A percentile compares a stretch with the other conserved stretches of the same genome.
phyloP scores from a whole-genome alignment of 208 protist genomes.

The Naegleria lovaniensis region DNA sequence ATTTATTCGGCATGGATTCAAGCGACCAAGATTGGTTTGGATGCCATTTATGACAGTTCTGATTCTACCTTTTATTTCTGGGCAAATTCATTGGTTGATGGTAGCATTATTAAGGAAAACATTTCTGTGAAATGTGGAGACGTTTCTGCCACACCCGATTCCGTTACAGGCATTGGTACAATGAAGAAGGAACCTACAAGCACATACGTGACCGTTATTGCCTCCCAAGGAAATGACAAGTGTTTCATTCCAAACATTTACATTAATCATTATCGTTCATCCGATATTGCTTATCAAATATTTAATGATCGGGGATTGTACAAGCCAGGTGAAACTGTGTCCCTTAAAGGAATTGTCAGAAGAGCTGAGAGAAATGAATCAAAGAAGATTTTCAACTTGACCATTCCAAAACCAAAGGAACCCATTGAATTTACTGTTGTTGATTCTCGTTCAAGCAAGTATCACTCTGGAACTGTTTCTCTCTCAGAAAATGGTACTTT shows the following conservation, averaged over 20 bases:
- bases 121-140: too few species aligned
- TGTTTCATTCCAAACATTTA: background rate
- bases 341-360: background rate
- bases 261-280: too few species aligned
- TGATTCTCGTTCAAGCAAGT: too few species aligned
- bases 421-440: too few species aligned
- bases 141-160: background rate
- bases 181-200: background rate
- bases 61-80: background rate
- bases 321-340: background rate
- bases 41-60: background rate
- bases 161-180: background rate
- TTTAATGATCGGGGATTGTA: conserved; percentile 12
- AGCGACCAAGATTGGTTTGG: background rate
- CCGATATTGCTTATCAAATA: background rate
- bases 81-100: background rate
- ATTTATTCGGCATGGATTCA: background rate
- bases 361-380: too few species aligned
- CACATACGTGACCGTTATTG: background rate
- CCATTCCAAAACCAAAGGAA: too few species aligned
- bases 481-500: background rate
- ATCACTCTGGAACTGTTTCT: background rate
- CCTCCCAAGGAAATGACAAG: background rate
- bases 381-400: too few species aligned
- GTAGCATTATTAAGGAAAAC: background rate